Evolutionary conservation across 352 stramenopile genomes (phyloP), one percentile per base, ranked within the genome.

Genomic region (Phytophthora parvispora): DNA sequence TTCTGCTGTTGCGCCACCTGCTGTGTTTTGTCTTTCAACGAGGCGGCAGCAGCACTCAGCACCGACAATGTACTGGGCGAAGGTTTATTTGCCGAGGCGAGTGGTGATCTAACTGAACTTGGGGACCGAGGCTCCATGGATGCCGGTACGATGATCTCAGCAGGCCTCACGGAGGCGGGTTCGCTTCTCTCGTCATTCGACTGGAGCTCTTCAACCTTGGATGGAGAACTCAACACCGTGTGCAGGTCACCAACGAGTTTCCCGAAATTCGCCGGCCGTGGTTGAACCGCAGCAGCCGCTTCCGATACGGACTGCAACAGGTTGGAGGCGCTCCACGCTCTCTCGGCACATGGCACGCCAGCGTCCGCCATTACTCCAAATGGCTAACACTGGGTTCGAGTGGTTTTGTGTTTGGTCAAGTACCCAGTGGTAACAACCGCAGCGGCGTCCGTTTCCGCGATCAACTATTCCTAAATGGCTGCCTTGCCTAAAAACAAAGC

Each of bases 11-110:
- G 73, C 3, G 68, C 73, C 9, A 84, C 73, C 18, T 70, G 81
- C 15, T 81, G 69, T 16, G 68, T 77, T 45, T 85, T 88, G 28
- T 78, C 69, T 67, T 87, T 90, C 20, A 87, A 6, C 22, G 68
- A 72, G 15, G 57, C 50, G 5, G 68, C 68, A 15, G 68, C 68
- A 27, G 68, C 63, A 72, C 36, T 63, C 18, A 75, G 43, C 1
- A 56, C 63, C 0, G 62, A 67, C 20, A 75, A 6, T 7, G 62
- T 64, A 48, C 38, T 51, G 34, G 27, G 36, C 42, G 54, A 60
- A 5, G 60, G 43, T 28, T 59, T 72, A 15, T 51, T 32, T 54
- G 31, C 24, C n/a, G 50, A 20, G 13, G 59, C 59, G 24, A 1
- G 40, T 4, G 65, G 28, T 6, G 29, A 32, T 38, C 31, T 36